Evolutionary conservation across 805 yeast genomes (phyloP).

Genomic region (Brettanomyces anomalus): DNA sequence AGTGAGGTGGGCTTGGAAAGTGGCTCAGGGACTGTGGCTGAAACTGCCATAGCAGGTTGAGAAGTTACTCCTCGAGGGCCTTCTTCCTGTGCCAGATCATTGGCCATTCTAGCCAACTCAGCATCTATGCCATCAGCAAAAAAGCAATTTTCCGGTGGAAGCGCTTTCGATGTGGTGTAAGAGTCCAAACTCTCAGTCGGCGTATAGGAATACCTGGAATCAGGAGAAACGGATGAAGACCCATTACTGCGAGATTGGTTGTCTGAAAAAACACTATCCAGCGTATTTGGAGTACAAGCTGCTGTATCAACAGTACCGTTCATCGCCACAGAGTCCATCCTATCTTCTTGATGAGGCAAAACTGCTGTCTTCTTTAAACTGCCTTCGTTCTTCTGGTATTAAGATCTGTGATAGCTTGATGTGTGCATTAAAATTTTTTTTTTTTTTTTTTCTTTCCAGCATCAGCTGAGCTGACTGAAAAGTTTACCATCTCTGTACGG

Average conservation of each 20-base stretch:
- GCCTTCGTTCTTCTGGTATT: too few species aligned
- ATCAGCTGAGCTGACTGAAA: too few species aligned
- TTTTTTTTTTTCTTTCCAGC: too few species aligned
- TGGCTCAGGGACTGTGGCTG: not conserved
- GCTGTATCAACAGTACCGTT: conserved; percentile 1
- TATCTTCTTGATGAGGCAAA: too few species aligned
- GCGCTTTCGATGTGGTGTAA: conserved; percentile 7
- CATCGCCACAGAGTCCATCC: not conserved
- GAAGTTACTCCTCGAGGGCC: too few species aligned
- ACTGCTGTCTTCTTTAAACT: too few species aligned
- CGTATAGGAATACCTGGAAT: conserved; percentile 13
- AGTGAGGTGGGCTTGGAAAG: too few species aligned
- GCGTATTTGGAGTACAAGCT: conserved; percentile 2
- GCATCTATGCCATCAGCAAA: conserved; percentile 4
- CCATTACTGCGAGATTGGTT: conserved; percentile 2
- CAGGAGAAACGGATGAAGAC: conserved; percentile 9
- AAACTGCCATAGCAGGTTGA: not conserved
- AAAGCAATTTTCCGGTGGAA: not conserved
- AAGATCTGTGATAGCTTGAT: too few species aligned
- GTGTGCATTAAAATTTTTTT: too few species aligned
- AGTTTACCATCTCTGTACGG: too few species aligned
- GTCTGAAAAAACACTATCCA: not conserved
- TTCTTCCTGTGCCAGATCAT: not conserved
- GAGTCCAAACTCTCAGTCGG: conserved; percentile 17
- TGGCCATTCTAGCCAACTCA: conserved; percentile 3